A percentile compares a stretch with the other conserved stretches of the same genome.
Conservation (phyloP, 352 stramenopile species). For the Poterioochromonas sp. region DNA sequence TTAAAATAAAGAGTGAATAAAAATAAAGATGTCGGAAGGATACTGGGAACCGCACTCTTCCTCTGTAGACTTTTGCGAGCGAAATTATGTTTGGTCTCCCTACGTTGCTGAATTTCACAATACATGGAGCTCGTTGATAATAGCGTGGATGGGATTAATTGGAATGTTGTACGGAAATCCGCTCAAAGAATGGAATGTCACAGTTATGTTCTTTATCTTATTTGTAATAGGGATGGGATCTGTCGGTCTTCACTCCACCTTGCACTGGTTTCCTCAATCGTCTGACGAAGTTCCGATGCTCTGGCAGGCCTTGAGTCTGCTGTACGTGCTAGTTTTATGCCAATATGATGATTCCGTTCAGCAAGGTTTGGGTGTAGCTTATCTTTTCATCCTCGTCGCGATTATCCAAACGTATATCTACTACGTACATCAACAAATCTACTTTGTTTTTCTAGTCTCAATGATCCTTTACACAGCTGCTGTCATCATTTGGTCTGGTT, state of each 20-base stretch:
- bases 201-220: not conserved
- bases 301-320: not conserved
- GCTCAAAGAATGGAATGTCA: not conserved
- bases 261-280: slow-evolving; percentile 23
- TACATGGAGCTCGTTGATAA: not conserved
- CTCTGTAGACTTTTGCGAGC: slow-evolving; percentile 26
- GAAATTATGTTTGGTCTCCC: not conserved
- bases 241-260: not conserved
- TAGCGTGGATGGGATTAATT: not conserved
- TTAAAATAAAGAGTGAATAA: too few relatives aligned
- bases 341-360: not conserved
- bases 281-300: slow-evolving; percentile 27
- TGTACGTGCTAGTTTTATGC: not conserved
- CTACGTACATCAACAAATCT: not conserved
- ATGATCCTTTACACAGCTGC: not conserved
- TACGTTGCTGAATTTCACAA: slow-evolving; percentile 6
- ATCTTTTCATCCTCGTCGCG: not conserved
- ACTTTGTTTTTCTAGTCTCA: not conserved
- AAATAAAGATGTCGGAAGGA: too few relatives aligned
- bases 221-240: not conserved
- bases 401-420: not conserved
- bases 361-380: not conserved
- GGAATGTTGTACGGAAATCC: slow-evolving; percentile 3
- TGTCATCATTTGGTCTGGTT: not conserved
- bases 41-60: slow-evolving; percentile 22